Evolutionary conservation across 352 stramenopile species (phyloP), one percentile per base, ranked within the genome.

Genomic region (Globisporangium cystogenes): DNA sequence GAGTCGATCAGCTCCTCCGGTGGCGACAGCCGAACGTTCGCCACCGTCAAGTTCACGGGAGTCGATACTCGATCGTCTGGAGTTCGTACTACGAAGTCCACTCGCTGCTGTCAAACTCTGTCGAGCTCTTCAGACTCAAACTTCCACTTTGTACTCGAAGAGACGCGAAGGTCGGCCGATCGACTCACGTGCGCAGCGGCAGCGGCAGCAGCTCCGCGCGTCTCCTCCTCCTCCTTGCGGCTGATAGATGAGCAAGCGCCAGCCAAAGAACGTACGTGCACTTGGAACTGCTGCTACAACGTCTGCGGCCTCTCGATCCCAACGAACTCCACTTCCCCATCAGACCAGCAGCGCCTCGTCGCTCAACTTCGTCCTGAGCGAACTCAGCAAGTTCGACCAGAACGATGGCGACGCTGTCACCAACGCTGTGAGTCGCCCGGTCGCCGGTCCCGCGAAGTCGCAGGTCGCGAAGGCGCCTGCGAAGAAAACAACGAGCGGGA

Each of bases 371-470:
- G 64, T 87, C 24, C 65, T 77, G n/a, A 67, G 65, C 40, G 76
- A 76, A 27, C 65, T 91, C 27, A 67, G 81, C 59, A 77, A 80
- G 40, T 90, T 86, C 44, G 74, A 83, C 18, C 67, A 60, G 52
- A 56, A 64, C 81, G 21, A 60, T 62, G 45, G 55, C 37, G 2
- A 57, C n/a, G 8, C 40, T 45, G n/a, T 8, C 1, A 27, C 20
- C 20, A 26, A 27, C 14, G 12, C 8, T 23, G 21, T 11, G n/a
- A 39, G 33, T 39, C 33, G 14, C 14, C 33, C 5, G 10, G 7
- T 16, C n/a, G n/a, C 40, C 7, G 20, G 40, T 7, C 20, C 20
- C 40, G 27, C 11, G n/a, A 27, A 23, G 40, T 16, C 40, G 7
- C 40, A 45, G 21, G n/a, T 45, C n/a, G 16, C 31, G 53, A 35